Evolutionary conservation across 2,329 filamentous ascomycete species (phyloP), one percentile per base, ranked within the genome.

Genomic region (Botrytis fragariae): DNA sequence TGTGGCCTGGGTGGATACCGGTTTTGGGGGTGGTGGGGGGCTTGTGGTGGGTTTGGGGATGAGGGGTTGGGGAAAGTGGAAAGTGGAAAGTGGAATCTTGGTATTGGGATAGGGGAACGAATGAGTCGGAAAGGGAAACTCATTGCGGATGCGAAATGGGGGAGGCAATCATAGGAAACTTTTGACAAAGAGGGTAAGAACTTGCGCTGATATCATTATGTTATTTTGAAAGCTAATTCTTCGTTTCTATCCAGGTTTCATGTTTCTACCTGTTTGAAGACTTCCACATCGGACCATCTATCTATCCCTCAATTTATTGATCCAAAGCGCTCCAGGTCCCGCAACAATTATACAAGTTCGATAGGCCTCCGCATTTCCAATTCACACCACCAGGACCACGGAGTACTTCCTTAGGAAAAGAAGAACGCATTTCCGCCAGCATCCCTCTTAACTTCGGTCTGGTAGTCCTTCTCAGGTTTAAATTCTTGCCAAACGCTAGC

Each of bases 401-500:
- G 20, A 42, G 18, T 25, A 32, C 6, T 16, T 4, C 7, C 59
- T 74, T 42, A 87, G 59, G 88, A 87, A 81, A 94, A 95, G 86
- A 99, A 99, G 82, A 98, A 98, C 0, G 93, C 90, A 83, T 99
- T 99, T 20, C 96, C 96, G 72, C 94, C 91, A 20, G 88, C 88
- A 83, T 99, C 96, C 79, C 94, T 92, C 78, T 93, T 89, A 57
- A 95, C 88, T 77, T 93, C 90, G 76, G 86, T 87, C 79, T 89
- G 88, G 84, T 97, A 97, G 79, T 98, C 93, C 82, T 92, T 93
- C 75, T 93, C 93, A 0, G 94, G 92, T 77, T 97, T 95, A 81
- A 97, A 99, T 76, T 97, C 93, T 78, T 95, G 93, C 96, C 96
- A 99, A 64, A 95, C 88, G 81, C 93, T 98, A 32, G 95, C 95